These are phyloP conservation scores for Malassezia dermatis DNA, from an alignment of 1,284 basidiomycete genomes.

Conservation along the genomic window DNA sequence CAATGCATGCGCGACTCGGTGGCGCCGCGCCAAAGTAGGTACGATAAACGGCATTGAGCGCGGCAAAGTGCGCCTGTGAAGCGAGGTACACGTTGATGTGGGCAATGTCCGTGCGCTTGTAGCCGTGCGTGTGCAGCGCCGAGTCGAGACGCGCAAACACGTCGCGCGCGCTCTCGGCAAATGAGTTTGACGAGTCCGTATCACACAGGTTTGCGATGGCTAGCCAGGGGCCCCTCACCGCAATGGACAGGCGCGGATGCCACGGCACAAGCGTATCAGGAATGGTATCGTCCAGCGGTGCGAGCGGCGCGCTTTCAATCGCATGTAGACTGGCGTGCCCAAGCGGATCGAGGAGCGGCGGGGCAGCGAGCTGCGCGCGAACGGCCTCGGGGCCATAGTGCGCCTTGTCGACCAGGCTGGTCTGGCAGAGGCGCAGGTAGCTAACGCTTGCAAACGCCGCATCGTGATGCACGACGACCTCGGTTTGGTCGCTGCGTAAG, in stretches of 20 bases:
- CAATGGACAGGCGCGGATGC: background rate
- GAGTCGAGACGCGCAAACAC: constrained; percentile 6
- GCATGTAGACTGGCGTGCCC: background rate
- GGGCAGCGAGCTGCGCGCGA: constrained; percentile 2
- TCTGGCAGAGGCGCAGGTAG: constrained; percentile 31
- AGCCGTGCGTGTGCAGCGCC: constrained; percentile 3
- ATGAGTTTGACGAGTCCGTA: background rate
- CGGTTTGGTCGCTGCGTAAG: constrained; percentile 18
- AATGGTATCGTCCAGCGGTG: background rate
- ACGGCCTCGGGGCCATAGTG: background rate
- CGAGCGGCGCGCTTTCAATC: background rate
- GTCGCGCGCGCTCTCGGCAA: background rate
- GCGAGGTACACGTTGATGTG: constrained; percentile 77
- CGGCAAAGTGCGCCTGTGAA: constrained; percentile 22
- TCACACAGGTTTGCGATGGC: constrained; percentile 1
- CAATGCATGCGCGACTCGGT: constrained; percentile 82
- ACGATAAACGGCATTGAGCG: constrained; percentile 56
- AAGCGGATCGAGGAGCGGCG: constrained; percentile 21
- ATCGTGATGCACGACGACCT: constrained; percentile 38
- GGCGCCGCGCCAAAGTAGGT: constrained; percentile 80
- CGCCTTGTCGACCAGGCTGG: constrained; percentile 26
- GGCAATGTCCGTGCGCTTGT: constrained; percentile 54
- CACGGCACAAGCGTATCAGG: background rate
- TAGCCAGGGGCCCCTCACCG: background rate
- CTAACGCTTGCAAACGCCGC: constrained; percentile 36